A percentile compares a stretch with the other conserved stretches of the same genome.
phyloP scores from a whole-genome alignment of 768 basidiomycete genomes.

The Rhizopogon salebrosus region DNA sequence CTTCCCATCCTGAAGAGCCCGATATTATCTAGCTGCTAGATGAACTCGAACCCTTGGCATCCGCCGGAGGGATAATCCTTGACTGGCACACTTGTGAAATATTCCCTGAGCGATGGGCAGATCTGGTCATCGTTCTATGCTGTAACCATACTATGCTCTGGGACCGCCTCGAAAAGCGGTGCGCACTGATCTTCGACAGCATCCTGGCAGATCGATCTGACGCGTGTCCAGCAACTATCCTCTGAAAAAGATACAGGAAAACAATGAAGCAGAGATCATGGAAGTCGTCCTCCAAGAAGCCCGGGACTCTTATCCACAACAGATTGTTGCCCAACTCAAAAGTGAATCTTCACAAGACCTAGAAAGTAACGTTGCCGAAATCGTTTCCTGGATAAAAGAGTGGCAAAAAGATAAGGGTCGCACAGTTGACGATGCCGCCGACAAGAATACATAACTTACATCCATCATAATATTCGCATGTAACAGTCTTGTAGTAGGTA shows the following conservation, averaged over 20 bases:
- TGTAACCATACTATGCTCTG: slow-evolving; percentile 87
- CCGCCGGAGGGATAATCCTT: slow-evolving; percentile 74
- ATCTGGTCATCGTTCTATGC: slow-evolving; percentile 87
- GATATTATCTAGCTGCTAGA: slow-evolving; percentile 63
- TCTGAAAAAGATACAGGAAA: slow-evolving; percentile 94
- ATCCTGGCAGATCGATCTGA: background rate
- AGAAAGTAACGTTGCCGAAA: slow-evolving; percentile 80
- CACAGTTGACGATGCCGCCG: background rate
- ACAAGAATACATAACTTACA: background rate
- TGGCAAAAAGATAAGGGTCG: slow-evolving; percentile 46
- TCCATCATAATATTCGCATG: background rate
- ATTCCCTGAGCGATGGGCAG: slow-evolving; percentile 96
- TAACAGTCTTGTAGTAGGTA: background rate
- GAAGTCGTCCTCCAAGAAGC: slow-evolving; percentile 87
- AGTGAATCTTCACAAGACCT: slow-evolving; percentile 78
- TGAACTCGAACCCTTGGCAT: slow-evolving; percentile 70
- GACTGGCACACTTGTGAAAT: slow-evolving; percentile 94
- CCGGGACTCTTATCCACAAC: slow-evolving; percentile 73
- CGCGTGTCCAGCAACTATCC: slow-evolving; percentile 62
- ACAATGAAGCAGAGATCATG: slow-evolving; percentile 99
- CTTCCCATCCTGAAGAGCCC: background rate
- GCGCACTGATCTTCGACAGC: slow-evolving; percentile 12
- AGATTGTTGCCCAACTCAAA: slow-evolving; percentile 80
- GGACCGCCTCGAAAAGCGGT: slow-evolving; percentile 90
- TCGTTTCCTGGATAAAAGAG: slow-evolving; percentile 79